Conservation (phyloP, 202 grass and related monocot genomes). For the Panicum hallii region DNA sequence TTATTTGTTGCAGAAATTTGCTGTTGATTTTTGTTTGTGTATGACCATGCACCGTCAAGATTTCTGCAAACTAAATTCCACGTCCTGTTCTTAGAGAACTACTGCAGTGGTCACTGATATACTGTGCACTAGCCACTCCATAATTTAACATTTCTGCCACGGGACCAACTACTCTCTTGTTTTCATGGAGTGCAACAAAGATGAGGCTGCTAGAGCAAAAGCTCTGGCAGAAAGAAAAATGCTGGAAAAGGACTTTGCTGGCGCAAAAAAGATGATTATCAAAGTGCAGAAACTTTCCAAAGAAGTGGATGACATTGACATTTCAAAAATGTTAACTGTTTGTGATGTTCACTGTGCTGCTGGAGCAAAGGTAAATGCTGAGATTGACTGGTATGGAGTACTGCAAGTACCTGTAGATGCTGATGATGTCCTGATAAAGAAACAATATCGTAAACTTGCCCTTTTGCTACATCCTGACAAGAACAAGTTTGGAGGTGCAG, state of each 20-base stretch:
- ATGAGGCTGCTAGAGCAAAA: constrained; percentile 78
- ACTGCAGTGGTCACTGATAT: not conserved
- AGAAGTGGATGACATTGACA: constrained; percentile 63
- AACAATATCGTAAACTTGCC: constrained; percentile 76
- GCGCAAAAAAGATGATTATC: constrained; percentile 68
- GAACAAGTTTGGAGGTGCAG: constrained; percentile 86
- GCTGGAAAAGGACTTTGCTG: constrained; percentile 67
- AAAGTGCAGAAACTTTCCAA: constrained; percentile 71
- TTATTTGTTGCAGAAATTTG: constrained; percentile 12
- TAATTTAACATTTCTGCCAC: constrained; percentile 13
- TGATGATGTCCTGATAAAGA: constrained; percentile 73
- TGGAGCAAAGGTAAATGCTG: constrained; percentile 55
- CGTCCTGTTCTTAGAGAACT: constrained; percentile 15
- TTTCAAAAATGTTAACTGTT: constrained; percentile 71
- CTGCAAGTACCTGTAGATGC: constrained; percentile 64
- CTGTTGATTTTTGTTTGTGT: not conserved
- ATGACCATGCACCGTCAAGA: not conserved
- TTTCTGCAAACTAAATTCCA: not conserved
- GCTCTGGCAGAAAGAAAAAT: constrained; percentile 75
- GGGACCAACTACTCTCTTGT: constrained; percentile 20
- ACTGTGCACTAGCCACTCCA: constrained; percentile 8
- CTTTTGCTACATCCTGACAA: constrained; percentile 89
- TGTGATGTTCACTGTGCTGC: constrained; percentile 86
- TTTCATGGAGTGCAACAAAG: constrained; percentile 95
- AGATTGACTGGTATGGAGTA: constrained; percentile 77